Evolutionary conservation across 2,329 filamentous ascomycete species (phyloP).

Genomic region (Cordyceps militaris): DNA sequence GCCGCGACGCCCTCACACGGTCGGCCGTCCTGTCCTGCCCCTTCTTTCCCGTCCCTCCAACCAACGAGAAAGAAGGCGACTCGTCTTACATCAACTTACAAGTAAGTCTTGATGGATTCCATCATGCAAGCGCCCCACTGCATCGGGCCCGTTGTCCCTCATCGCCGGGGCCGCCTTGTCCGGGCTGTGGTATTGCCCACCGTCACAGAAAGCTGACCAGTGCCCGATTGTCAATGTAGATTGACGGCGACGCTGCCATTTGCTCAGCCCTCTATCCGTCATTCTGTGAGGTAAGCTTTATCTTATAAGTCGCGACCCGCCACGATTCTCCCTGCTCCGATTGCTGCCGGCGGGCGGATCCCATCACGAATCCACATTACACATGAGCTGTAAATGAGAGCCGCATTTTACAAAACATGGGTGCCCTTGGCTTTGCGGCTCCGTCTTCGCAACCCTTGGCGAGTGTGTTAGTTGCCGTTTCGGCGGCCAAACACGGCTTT

Average conservation of each 20-base stretch:
- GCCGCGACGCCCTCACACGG: background rate
- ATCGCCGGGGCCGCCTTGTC: background rate
- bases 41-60: background rate
- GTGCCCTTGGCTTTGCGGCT: background rate
- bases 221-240: background rate
- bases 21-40: background rate
- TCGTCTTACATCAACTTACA: background rate
- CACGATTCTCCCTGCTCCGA: background rate
- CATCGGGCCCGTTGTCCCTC: background rate
- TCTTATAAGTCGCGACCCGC: constrained; percentile 1
- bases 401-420: background rate
- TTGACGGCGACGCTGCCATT: background rate
- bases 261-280: background rate
- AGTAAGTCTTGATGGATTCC: background rate
- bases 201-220: background rate
- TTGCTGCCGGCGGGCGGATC: constrained; percentile 6
- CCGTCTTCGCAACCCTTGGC: background rate
- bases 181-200: background rate
- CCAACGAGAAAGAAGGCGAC: background rate
- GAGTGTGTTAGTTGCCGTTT: background rate
- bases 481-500: constrained; percentile 6
- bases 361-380: constrained; percentile 9
- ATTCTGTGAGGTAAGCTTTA: constrained; percentile 14
- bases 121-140: background rate
- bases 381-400: constrained; percentile 4